A percentile compares a stretch with the other conserved stretches of the same genome.
Conservation (phyloP, 768 basidiomycete genomes). For the Auricularia heimuer region DNA sequence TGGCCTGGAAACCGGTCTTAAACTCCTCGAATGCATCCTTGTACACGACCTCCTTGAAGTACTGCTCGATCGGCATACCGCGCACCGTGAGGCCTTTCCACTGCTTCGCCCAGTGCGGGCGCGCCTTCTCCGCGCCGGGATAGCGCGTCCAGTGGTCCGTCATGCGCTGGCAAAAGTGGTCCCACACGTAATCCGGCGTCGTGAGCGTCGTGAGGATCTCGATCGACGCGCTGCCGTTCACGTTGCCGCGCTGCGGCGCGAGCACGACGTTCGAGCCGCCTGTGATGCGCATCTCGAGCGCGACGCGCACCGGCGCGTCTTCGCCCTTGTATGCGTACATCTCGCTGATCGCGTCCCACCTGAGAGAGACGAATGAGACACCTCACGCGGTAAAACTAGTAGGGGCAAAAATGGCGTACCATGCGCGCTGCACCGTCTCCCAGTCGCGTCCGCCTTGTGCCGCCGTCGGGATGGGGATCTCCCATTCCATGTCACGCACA, state of each 20-base stretch:
- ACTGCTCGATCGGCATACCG: conserved; percentile 15
- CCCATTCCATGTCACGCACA: conserved; percentile 18
- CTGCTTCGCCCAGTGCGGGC: conserved; percentile 23
- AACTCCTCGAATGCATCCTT: neutral
- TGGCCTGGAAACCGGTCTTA: neutral
- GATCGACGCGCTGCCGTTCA: conserved; percentile 14
- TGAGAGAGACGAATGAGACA: neutral
- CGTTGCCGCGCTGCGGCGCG: conserved; percentile 19
- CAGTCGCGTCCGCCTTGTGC: conserved; percentile 13
- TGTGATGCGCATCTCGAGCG: conserved; percentile 21
- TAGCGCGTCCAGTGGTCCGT: conserved; percentile 18
- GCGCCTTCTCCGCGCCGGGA: conserved; percentile 11
- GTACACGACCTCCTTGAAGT: neutral
- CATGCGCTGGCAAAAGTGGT: conserved; percentile 14
- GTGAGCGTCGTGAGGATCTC: conserved; percentile 19
- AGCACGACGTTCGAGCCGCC: conserved; percentile 16
- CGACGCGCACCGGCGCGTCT: conserved; percentile 16
- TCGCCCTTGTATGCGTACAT: conserved; percentile 5
- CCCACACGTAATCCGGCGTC: conserved; percentile 14
- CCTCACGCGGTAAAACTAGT: neutral
- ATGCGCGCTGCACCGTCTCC: conserved; percentile 16
- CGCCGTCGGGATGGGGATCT: conserved; percentile 15
- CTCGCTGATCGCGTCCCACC: conserved; percentile 7
- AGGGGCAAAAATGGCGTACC: conserved; percentile 9
- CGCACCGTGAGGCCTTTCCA: conserved; percentile 16